Evolutionary conservation across 2,329 filamentous ascomycete genomes (phyloP), one percentile per base, ranked within the genome.

Genomic region (Grosmannia penicillata): DNA sequence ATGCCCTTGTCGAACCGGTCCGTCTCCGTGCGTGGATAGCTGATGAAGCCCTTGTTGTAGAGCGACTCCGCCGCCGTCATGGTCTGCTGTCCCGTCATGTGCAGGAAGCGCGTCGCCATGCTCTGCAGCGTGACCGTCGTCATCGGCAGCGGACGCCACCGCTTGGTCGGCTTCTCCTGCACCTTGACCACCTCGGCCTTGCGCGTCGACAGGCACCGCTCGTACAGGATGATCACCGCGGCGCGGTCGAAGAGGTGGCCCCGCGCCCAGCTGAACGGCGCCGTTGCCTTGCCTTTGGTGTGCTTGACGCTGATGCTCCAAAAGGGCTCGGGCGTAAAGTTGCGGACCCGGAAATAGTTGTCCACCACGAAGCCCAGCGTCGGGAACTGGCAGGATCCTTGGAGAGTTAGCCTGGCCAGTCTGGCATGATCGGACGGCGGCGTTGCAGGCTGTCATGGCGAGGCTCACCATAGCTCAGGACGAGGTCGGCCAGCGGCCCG

Each of bases 81-180:
- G 32, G 93, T 84, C 43, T 80, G 72, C 49, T 93, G 82, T 61
- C 87, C 87, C 45, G 78, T 85, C 77, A 98, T 84, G n/a, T 77
- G 76, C 19, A 98, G 68, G 51, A 93, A 85, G 22, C 78, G 72
- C 46, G 83, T 94, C 11, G 91, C 89, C 60, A 87, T 89, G 60
- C 96, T 98, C 54, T 98, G 91, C 17, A 98, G 65, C 55, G 96
- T 91, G 17, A 98, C 87, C 0, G 91, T 98, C 0, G 91, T 98
- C 47, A 98, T 64, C 5, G 91, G 91, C 11, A 98, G 60, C 0
- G 91, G 91, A 50, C 89, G 89, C 79, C 82, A 95, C 59, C 93
- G 95, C 51, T 78, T 86, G 1, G 87, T 93, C 2, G 86, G 84
- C 53, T 93, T 95, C 53, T 87, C 84, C 47, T 84, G 76, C 39